Evolutionary conservation across 768 basidiomycete species (phyloP), one percentile per base, ranked within the genome.

Genomic region (Coprinopsis strossmayeri): DNA sequence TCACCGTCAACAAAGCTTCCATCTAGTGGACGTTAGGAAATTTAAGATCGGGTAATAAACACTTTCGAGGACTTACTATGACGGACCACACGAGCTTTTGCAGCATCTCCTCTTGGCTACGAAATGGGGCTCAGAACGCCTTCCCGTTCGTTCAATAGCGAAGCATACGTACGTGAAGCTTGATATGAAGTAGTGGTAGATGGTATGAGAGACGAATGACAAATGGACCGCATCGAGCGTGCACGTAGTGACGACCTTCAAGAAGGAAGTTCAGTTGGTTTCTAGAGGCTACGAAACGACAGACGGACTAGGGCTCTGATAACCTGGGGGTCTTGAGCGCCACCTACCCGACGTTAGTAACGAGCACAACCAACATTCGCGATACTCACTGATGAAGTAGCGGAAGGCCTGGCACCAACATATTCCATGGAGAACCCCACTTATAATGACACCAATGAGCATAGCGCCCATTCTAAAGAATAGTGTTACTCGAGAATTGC

Each of bases 181-280:
- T 1, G 70, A 62, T 13, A 79, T 59, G n/a, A 74, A 57, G 54
- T 79, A 78, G 15, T 69, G 64, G 51, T 78, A 79, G 11, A 70
- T 57, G 3, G 66, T 62, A 49, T 79, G 74, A 1, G 70, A 63
- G 18, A 81, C 70, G 21, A 79, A 53, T 1, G 56, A 61, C n/a
- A 78, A 67, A 55, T 80, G 77, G 1, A 68, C 57, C 1, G 70
- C 69, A 47, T 81, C 80, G 32, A 74, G 69, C 1, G 67, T 0
- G 20, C 74, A 55, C 1, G 70, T 69, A 5, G 59, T 57, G 18
- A 58, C 54, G 3, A 80, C 79, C 72, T 73, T 34, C 23, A 57
- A 15, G 45, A n/a, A 26, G 9, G 41, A 1, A 18, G 18, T 5
- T 15, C 15, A 35, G 11, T 30, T 20, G 3, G 38, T 5, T 21